These are phyloP conservation scores for Monosporascus sp. DNA, from an alignment of 2,329 filamentous ascomycete genomes.

Conservation along the genomic window DNA sequence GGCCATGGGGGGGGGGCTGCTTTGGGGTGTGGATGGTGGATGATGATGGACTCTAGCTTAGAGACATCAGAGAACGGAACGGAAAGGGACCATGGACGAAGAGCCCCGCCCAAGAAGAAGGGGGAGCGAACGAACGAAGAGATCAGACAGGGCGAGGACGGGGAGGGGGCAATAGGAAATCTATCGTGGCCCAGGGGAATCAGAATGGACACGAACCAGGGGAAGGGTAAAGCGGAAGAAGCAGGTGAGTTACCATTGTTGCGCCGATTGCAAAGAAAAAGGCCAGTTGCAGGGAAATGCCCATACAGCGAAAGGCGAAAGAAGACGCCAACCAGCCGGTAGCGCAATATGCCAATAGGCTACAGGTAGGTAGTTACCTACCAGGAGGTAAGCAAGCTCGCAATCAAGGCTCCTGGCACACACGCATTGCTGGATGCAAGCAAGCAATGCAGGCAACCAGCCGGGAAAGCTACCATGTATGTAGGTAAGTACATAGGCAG, in stretches of 20 bases:
- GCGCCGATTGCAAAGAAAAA: neutral
- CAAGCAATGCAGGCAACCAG: no score
- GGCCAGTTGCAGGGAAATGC: neutral
- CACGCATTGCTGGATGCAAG: no score
- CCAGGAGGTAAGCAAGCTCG: no score
- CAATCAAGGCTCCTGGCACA: no score
- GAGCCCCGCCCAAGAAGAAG: neutral
- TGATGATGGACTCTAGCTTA: neutral
- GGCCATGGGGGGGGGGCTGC: neutral
- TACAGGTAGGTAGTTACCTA: no score
- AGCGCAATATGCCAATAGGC: no score
- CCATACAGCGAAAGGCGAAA: neutral
- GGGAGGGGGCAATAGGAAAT: neutral
- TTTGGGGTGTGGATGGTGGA: neutral
- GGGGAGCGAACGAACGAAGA: neutral
- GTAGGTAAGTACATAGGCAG: no score
- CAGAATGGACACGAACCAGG: neutral
- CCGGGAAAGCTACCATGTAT: no score
- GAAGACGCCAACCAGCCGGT: neutral
- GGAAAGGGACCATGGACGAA: neutral
- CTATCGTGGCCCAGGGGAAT: neutral
- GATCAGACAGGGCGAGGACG: neutral
- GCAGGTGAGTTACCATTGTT: neutral
- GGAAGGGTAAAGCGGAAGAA: neutral
- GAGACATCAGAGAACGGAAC: neutral